Evolutionary conservation across 2,329 filamentous ascomycete genomes (phyloP), one percentile per base, ranked within the genome.

Genomic region (Nigrospora sphaerica): DNA sequence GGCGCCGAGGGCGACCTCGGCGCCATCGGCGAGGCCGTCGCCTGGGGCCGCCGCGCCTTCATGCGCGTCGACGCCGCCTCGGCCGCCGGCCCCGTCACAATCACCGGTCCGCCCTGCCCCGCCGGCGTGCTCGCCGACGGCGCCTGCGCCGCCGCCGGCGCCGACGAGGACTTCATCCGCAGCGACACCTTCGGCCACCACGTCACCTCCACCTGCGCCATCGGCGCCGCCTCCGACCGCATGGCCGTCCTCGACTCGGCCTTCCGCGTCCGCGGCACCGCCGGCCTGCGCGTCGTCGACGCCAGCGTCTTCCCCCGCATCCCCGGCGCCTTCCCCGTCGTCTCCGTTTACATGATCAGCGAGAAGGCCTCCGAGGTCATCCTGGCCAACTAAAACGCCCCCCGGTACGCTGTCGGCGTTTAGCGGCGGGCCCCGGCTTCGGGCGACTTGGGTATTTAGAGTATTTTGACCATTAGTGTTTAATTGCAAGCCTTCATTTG

Each of bases 151-250:
- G 37, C 19, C 33, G 16, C 16, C 33, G 32, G 16, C 16, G 42
- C 49, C 17, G 42, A 53, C 41, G 52, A 58, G 64, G 74, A 48
- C 64, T 67, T 55, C 44, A 45, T 58, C 28, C 47, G 53, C 41
- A 65, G 72, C 37, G 65, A 71, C 19, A 67, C 72, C 1, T 78
- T 75, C 66, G 74, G 75, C 0, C 77, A 81, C 57, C 77, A 81
- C 58, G 73, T 74, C 6, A 74, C 69, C 0, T 74, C 72, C 47
- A 77, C 76, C 0, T 72, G 67, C 44, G 65, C 72, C 0, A 81
- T 81, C 49, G 77, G 78, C 5, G 61, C 67, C 1, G 72, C 73
- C 31, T 63, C 63, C 34, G 76, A 81, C 57, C 58, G 63, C 1
- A 70, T 68, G 58, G 75, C 75, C 4, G 76, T 80, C 2, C 57